phyloP scores from a whole-genome alignment of 345 rosid species.

The Citrus australasica region DNA sequence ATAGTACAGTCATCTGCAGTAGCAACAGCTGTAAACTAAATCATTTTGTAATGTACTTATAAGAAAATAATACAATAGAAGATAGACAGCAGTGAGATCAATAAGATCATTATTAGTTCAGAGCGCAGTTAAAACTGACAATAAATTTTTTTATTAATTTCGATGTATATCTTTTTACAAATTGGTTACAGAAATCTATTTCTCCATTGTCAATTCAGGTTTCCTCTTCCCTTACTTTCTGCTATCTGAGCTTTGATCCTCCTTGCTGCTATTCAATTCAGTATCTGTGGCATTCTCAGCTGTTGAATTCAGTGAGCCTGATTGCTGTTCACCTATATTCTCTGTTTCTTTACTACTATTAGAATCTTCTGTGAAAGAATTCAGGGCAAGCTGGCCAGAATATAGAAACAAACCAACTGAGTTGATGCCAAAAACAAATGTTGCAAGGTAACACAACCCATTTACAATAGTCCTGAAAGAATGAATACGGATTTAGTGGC shows the following conservation, averaged over 20 bases:
- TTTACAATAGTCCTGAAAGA: conserved; percentile 75
- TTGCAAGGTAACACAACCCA: conserved; percentile 89
- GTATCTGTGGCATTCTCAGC: conserved; percentile 25
- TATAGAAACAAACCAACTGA: conserved; percentile 74
- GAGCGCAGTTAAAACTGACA: neutral
- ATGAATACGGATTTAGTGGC: neutral
- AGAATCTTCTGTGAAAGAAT: conserved; percentile 45
- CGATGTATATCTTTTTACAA: conserved; percentile 10
- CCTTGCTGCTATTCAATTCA: conserved; percentile 33
- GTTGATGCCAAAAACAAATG: conserved; percentile 87
- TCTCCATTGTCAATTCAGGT: neutral
- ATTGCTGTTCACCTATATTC: conserved; percentile 20
- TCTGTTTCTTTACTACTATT: conserved; percentile 17
- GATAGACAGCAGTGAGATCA: neutral
- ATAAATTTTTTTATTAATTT: neutral
- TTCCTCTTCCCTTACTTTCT: conserved; percentile 21
- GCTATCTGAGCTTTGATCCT: conserved; percentile 48
- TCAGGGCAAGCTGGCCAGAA: conserved; percentile 68
- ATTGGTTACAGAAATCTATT: conserved; percentile 8
- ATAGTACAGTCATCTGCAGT: neutral
- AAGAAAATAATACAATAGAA: neutral
- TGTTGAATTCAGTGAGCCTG: conserved; percentile 21
- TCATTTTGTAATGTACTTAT: neutral
- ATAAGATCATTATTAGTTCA: neutral
- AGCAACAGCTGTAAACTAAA: neutral